Base-by-base conservation (phyloP, 345 rosid species). In the Rhodamnia rubescens region DNA sequence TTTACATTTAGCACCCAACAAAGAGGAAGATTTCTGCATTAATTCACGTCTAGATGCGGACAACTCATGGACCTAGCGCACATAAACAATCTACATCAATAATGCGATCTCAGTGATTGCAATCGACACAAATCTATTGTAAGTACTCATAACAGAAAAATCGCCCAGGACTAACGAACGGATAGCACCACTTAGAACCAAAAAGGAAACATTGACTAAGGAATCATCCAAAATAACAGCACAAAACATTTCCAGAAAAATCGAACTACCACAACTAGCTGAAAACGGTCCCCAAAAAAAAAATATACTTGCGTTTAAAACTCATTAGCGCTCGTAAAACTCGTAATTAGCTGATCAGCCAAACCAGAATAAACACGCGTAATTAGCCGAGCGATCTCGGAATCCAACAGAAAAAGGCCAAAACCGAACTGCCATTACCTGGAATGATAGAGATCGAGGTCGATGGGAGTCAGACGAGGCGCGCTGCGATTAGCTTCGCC, bases 401-500 rank as follows among this genome's bases (percentile, higher is more conserved):
- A 53, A 53, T 69, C 29, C 20, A 24, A 53, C 82, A 15, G 6
- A 75, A 12, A 36, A 36, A 21, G 2, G 32, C 8, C 2, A 14
- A 85, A 5, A 3, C 8, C 16, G 54, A 69, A 54, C 21, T 26
- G n/a, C 50, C 22, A 74, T 85, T 44, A 85, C 89, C 87, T 87
- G 56, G 89, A 87, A 52, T 85, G 89, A 81, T 87, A 87, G 78
- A 87, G 89, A 87, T 87, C 87, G 64, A 56, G 83, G 56, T 87
- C 83, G 50, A 87, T 87, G 42, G 87, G 89, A 1, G 87, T 74
- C n/a, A 83, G 12, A 2, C 87, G 40, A 29, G 52, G 56, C 36
- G 32, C 81, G 20, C 44, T 69, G 36, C 59, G 49, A 69, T 75
- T 27, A 7, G 55, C 53, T 51, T 81, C 86, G 49, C 53, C 88